Evolutionary conservation across 768 basidiomycete genomes (phyloP), one percentile per base, ranked within the genome.

Genomic region (Ramaria sp.): DNA sequence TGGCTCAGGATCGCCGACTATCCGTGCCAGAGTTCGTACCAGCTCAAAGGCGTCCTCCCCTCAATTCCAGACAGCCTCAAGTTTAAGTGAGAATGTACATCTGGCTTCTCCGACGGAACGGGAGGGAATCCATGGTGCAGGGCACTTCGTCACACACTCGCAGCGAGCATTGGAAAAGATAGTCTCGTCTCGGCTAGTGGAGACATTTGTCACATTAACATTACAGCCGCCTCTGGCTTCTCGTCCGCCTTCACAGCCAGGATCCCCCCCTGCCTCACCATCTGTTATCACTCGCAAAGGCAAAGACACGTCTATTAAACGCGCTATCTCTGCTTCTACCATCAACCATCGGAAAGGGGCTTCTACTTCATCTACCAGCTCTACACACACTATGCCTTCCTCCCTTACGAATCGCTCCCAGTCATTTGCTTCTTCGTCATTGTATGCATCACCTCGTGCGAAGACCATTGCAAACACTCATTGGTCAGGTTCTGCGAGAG

Each of bases 131-230:
- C 58, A 58, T 22, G 15, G 10, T 12, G 6, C 30, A 5, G 45
- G 34, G 10, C 48, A 27, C 19, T 60, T 41, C 33, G 61, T 57
- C 15, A 54, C 43, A 30, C 54, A 56, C 20, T 86, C 87, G 4
- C 88, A 91, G 64, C 69, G 70, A 30, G 77, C 74, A 7, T 71
- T 91, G 46, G 87, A 91, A 71, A 84, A 76, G 62, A 78, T 89
- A 13, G 75, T 91, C 11, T 71, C 73, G 54, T 83, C 88, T 34
- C 80, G 88, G 49, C 72, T 91, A 31, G 82, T 91, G 22, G 86
- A 90, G 68, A 88, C 88, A 0, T 88, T 88, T 63, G 69, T 91
- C 54, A 76, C 81, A 13, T 67, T 90, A 43, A 72, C 73, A 33
- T 69, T 83, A 20, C 72, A 69, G 1, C 62, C 66, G 7, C 62